Evolutionary conservation across 1,139 yeast species (phyloP).

Genomic region (Hyphopichia burtonii): DNA sequence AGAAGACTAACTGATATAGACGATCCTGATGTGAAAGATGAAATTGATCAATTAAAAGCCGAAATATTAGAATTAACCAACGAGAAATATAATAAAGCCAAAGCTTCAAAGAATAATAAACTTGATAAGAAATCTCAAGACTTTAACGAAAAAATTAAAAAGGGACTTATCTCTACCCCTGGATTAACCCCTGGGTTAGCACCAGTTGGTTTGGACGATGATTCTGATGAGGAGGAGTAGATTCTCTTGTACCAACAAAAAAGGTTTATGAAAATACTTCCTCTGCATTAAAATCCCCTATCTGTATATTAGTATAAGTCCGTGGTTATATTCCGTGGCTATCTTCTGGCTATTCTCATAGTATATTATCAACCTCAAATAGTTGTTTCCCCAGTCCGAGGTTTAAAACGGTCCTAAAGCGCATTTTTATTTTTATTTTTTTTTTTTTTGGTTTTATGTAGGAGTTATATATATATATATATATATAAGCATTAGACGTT

Average conservation of each 20-base stretch:
- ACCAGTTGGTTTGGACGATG: conserved; percentile 68
- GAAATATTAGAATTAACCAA: conserved; percentile 33
- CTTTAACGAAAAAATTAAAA: conserved; percentile 43
- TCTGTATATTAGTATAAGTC: too few species aligned
- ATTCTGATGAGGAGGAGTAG: conserved; percentile 29
- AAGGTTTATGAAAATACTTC: background rate
- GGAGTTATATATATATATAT: background rate
- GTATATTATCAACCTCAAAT: too few species aligned
- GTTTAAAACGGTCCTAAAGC: too few species aligned
- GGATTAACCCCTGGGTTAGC: conserved; percentile 93
- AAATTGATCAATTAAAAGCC: conserved; percentile 41
- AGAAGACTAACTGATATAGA: conserved; percentile 46
- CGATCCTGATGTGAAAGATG: conserved; percentile 42
- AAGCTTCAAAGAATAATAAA: conserved; percentile 17
- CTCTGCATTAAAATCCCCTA: background rate
- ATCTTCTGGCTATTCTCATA: too few species aligned
- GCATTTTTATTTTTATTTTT: too few species aligned
- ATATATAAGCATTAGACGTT: too few species aligned
- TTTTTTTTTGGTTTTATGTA: too few species aligned
- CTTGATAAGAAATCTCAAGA: conserved; percentile 31
- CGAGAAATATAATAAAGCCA: conserved; percentile 17
- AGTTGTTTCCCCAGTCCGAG: too few species aligned
- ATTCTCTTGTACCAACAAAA: background rate
- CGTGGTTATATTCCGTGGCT: too few species aligned
- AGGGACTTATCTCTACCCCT: conserved; percentile 49